These are phyloP conservation scores for Cylindrotheca closterium DNA, from an alignment of 108 stramenopile species.

Conservation along the genomic window DNA sequence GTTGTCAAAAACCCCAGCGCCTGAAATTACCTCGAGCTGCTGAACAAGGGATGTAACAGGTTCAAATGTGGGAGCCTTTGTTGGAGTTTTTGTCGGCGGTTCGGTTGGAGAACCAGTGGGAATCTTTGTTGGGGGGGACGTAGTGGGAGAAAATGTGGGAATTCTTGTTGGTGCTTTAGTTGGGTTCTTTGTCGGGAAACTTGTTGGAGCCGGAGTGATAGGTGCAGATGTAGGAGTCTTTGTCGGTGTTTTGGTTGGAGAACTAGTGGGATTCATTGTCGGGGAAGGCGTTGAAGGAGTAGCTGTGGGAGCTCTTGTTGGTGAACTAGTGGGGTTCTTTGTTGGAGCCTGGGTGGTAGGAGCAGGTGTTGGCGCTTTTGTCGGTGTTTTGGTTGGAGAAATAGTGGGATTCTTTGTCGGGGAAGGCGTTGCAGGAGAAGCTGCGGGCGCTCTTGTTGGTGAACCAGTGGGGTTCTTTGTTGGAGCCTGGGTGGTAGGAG, in stretches of 20 bases:
- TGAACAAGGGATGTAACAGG: constrained; percentile 20
- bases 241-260: not conserved
- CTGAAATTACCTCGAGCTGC: constrained; percentile 18
- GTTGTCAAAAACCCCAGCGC: constrained; percentile 32
- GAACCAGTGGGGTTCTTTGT: not conserved
- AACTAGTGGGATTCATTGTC: not conserved
- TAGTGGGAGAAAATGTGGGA: constrained; percentile 22
- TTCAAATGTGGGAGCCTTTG: not conserved
- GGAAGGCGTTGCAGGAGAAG: not conserved
- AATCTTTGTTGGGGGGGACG: not conserved
- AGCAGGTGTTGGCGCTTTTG: not conserved
- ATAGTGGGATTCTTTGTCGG: not conserved
- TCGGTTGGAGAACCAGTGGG: not conserved
- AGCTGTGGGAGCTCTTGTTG: constrained; percentile 6
- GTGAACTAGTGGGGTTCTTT: not conserved
- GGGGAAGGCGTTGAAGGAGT: not conserved
- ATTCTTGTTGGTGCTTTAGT: constrained; percentile 6
- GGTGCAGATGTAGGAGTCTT: not conserved
- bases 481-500: not conserved
- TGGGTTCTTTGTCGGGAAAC: not conserved
- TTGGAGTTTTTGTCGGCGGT: constrained; percentile 3
- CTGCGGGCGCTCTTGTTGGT: not conserved
- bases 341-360: not conserved
- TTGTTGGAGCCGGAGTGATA: constrained; percentile 1
- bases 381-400: not conserved